Base-by-base conservation (phyloP, 2,329 filamentous ascomycete species). In the Aspergillus ruber region DNA sequence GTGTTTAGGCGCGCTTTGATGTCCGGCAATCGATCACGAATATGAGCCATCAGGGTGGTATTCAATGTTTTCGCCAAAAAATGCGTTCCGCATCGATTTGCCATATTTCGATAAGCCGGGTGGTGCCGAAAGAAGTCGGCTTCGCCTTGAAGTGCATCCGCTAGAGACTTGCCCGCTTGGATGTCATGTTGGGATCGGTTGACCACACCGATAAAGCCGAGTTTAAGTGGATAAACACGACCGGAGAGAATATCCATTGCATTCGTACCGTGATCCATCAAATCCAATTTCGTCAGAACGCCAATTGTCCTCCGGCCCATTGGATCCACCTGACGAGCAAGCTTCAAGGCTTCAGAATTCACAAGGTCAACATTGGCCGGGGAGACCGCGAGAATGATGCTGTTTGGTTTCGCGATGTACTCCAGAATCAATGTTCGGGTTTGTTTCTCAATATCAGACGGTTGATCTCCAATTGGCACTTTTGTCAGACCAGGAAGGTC, bases 231-330 rank as follows among this genome's bases (percentile, higher is more conserved):
- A 68, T 98, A 98, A 3, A 98, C 93, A 21, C 93, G 85, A 3
- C 93, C 93, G 6, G 91, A 94, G n/a, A 98, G 79, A 58, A 98
- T 98, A 63, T 98, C 93, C 58, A 98, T 78, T 13, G 93, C 93
- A 63, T 98, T 97, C 48, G 93, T 98, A 53, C 93, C 93, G 64
- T 98, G 91, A 64, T 98, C 93, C 93, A 98, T 98, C 49, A 98
- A 75, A 67, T 98, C 93, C 55, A 98, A 77, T 74, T 98, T 98
- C 51, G 93, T 97, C 50, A 98, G 78, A 48, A 98, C 91, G 62
- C 93, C 93, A 64, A 98, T 97, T 17, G 93, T 98, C 66, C 93
- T 83, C 69, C 88, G 84, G 54, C 93, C 93, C 69, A 95, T 84
- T 2, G 93, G 86, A 69, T 98, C 93, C 46, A 98, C 93, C 82